phyloP scores from a whole-genome alignment of 2,329 filamentous ascomycete genomes.

The Ceratocystis colombiana region DNA sequence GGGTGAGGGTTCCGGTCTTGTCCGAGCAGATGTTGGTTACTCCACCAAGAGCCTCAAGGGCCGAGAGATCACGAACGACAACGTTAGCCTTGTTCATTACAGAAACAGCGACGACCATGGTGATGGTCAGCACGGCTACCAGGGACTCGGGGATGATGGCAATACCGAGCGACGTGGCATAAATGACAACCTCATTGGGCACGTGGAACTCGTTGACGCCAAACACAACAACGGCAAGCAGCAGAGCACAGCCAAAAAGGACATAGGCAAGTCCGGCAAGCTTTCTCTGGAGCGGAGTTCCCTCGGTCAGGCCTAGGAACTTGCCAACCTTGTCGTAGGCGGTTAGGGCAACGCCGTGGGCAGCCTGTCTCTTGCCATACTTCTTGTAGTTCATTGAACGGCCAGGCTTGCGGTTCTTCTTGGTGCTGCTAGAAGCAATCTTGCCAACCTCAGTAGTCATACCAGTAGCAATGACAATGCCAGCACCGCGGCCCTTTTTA shows the following conservation, averaged over 20 bases:
- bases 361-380: conserved; percentile 42
- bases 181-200: conserved; percentile 46
- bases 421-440: conserved; percentile 49
- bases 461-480: conserved; percentile 62
- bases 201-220: conserved; percentile 46
- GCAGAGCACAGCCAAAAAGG: conserved; percentile 59
- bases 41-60: conserved; percentile 58
- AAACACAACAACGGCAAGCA: conserved; percentile 49
- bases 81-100: conserved; percentile 56
- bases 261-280: conserved; percentile 67
- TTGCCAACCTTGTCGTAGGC: conserved; percentile 43
- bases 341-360: conserved; percentile 40
- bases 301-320: conserved; percentile 52
- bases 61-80: conserved; percentile 55
- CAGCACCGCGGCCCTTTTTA: conserved; percentile 60
- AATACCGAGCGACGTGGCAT: conserved; percentile 49
- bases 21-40: conserved; percentile 66
- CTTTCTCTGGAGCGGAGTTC: conserved; percentile 70
- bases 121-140: conserved; percentile 60
- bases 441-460: conserved; percentile 63
- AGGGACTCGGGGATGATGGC: conserved; percentile 56
- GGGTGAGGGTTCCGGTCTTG: conserved; percentile 60
- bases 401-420: conserved; percentile 46
- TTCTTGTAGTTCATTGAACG: conserved; percentile 45
- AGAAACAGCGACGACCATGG: conserved; percentile 56